A percentile compares a stretch with the other conserved stretches of the same genome.
These are phyloP conservation scores for Rhodotorula babjevae DNA, from an alignment of 768 basidiomycete species.

Conservation along the genomic window DNA sequence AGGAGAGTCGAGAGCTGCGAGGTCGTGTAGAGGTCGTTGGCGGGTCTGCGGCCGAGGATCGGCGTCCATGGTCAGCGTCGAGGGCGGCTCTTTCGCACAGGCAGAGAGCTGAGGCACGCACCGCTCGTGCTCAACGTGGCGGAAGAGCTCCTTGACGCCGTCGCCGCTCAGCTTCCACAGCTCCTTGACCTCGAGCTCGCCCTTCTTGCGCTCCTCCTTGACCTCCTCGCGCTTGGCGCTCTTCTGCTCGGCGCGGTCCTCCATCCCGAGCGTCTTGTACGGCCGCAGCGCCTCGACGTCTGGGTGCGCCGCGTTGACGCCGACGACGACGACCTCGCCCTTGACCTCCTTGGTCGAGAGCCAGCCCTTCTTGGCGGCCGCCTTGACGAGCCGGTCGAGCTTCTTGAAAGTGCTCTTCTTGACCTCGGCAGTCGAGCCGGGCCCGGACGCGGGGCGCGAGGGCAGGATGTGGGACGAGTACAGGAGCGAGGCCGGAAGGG, in stretches of 20 bases:
- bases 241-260: background rate
- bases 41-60: background rate
- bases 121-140: constrained; percentile 12
- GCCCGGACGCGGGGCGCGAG: constrained; percentile 13
- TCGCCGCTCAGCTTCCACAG: constrained; percentile 17
- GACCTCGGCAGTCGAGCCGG: constrained; percentile 5
- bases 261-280: constrained; percentile 3
- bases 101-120: background rate
- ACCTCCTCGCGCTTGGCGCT: background rate
- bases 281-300: constrained; percentile 7
- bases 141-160: background rate
- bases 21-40: constrained; percentile 19
- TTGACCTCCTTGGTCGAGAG: constrained; percentile 25
- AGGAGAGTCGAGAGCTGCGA: constrained; percentile 18
- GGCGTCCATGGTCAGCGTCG: background rate
- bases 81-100: background rate
- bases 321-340: constrained; percentile 28
- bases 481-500: constrained; percentile 31
- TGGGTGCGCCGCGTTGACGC: constrained; percentile 12
- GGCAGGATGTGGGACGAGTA: constrained; percentile 29
- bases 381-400: constrained; percentile 26
- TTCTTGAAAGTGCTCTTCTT: constrained; percentile 31
- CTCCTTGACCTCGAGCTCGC: constrained; percentile 19
- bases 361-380: background rate
- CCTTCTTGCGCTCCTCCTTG: background rate